Percentiles rank a stretch among this genome's conserved stretches.
These are phyloP conservation scores for Aegilops sharonensis DNA, from an alignment of 176 grass and related monocot species.

Conservation along the genomic window DNA sequence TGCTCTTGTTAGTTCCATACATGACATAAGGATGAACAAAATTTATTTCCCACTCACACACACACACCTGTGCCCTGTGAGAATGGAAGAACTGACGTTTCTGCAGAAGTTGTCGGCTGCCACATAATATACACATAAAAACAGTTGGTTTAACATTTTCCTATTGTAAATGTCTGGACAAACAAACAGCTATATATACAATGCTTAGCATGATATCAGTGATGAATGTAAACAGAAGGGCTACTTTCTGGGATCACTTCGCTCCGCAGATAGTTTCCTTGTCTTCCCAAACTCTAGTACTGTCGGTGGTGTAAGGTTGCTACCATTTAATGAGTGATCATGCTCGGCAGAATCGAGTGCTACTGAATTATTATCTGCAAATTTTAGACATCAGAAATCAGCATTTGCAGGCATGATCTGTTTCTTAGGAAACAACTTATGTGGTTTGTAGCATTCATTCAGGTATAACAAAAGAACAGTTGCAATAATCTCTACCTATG, in stretches of 20 bases:
- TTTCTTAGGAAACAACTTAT: not conserved
- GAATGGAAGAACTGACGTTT: constrained; percentile 94
- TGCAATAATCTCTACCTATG: not conserved
- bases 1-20: not conserved
- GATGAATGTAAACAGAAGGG: constrained; percentile 23
- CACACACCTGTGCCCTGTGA: constrained; percentile 87
- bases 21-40: not conserved
- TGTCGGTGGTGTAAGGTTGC: constrained; percentile 58
- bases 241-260: constrained; percentile 88
- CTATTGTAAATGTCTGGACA: not conserved
- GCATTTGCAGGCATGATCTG: not conserved
- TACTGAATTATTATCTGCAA: constrained; percentile 42
- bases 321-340: constrained; percentile 56
- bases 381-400: constrained; percentile 1
- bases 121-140: constrained; percentile 30
- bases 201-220: constrained; percentile 2
- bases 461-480: not conserved
- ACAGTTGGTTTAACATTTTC: constrained; percentile 15
- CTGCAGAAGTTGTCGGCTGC: constrained; percentile 76
- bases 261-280: constrained; percentile 75
- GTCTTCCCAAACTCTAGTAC: constrained; percentile 93
- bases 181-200: not conserved
- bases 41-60: constrained; percentile 24
- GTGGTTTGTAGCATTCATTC: not conserved
- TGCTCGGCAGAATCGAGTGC: constrained; percentile 62